Conservation (phyloP, 2,329 filamentous ascomycete species). For the Phialophora macrospora region DNA sequence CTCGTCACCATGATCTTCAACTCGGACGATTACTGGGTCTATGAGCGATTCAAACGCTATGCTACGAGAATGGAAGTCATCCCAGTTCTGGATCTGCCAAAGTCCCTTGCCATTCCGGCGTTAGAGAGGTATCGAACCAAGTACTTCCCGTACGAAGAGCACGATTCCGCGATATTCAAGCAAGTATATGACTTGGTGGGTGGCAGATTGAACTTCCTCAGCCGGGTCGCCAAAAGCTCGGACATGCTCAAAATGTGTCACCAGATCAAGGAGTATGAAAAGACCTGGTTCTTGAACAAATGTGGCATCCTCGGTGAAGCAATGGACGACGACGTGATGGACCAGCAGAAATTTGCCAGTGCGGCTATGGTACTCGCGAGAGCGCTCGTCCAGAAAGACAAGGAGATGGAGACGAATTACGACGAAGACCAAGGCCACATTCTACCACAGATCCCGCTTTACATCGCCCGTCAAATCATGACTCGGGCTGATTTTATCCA, state of each 20-base stretch:
- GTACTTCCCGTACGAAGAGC: constrained; percentile 70
- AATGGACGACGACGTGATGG: constrained; percentile 97
- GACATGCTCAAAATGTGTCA: constrained; percentile 83
- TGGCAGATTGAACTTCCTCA: constrained; percentile 84
- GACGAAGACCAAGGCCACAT: constrained; percentile 71
- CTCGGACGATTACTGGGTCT: constrained; percentile 98
- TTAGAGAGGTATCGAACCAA: constrained; percentile 78
- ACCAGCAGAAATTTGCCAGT: constrained; percentile 93
- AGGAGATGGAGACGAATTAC: constrained; percentile 69
- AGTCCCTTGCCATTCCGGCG: constrained; percentile 74
- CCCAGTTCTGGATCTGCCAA: constrained; percentile 80
- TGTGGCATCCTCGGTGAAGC: constrained; percentile 76
- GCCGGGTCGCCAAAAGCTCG: constrained; percentile 81
- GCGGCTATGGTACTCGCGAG: constrained; percentile 92
- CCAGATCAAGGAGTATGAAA: constrained; percentile 70
- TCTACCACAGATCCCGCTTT: constrained; percentile 78
- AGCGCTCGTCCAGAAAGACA: constrained; percentile 83
- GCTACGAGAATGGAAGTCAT: constrained; percentile 95
- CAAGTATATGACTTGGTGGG: constrained; percentile 86
- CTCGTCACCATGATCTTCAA: constrained; percentile 91
- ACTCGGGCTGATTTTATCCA: constrained; percentile 94
- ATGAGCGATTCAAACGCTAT: constrained; percentile 89
- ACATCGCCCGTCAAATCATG: constrained; percentile 89
- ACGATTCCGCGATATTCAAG: constrained; percentile 63
- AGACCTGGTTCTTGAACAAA: constrained; percentile 79